These are phyloP conservation scores for Clavariopsis aquatica DNA, from an alignment of 495 filamentous ascomycete genomes.

Conservation along the genomic window DNA sequence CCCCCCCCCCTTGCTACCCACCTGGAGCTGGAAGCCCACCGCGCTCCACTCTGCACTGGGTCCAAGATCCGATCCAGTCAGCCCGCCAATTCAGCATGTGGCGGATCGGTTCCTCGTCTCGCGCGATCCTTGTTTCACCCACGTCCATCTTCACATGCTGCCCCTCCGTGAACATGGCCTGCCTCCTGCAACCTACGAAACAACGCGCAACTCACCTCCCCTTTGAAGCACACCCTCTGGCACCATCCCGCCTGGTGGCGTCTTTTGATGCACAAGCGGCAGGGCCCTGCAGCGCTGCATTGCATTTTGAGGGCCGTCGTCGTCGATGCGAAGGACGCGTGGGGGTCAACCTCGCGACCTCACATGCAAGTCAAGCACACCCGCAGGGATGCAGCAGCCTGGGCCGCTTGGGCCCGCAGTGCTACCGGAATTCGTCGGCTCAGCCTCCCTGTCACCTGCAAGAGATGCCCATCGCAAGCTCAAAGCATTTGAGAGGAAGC, in stretches of 20 bases:
- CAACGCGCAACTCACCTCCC: background rate
- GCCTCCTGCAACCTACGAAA: background rate
- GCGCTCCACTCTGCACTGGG: too few species aligned
- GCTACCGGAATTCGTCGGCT: background rate
- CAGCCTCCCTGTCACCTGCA: background rate
- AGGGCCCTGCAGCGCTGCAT: background rate
- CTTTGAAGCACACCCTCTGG: background rate
- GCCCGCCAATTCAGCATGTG: background rate
- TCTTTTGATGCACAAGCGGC: background rate
- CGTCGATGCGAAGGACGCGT: slow-evolving; percentile 5
- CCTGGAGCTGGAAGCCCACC: too few species aligned
- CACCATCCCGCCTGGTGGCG: background rate
- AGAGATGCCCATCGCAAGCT: background rate
- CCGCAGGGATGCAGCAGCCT: slow-evolving; percentile 8
- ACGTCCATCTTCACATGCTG: slow-evolving; percentile 3
- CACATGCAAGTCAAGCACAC: slow-evolving; percentile 10
- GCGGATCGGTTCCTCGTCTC: slow-evolving; percentile 2
- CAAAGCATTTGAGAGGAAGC: background rate
- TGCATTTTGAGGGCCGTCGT: background rate
- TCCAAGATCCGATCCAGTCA: background rate
- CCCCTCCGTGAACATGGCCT: background rate
- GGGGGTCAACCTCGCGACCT: slow-evolving; percentile 19
- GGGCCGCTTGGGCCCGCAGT: slow-evolving; percentile 1
- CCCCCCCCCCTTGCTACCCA: too few species aligned
- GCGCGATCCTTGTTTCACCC: background rate